Conservation (phyloP, 441 rosid species). For the Isatis lusitanica region DNA sequence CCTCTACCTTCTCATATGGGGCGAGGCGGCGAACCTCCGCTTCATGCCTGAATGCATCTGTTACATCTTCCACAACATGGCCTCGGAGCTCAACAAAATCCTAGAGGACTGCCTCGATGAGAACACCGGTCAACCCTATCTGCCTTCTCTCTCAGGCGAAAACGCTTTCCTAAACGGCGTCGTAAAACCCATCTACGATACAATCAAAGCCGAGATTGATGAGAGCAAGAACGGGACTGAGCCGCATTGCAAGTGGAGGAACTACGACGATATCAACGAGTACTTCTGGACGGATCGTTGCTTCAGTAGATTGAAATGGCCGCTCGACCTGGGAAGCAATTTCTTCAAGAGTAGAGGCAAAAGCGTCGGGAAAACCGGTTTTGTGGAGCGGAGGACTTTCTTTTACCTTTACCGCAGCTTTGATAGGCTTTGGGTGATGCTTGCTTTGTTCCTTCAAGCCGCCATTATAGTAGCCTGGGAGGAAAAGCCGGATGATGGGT, state of each 20-base stretch:
- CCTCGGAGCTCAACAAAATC: conserved; percentile 76
- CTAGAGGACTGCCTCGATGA: conserved; percentile 83
- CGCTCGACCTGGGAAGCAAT: conserved; percentile 68
- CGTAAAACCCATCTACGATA: conserved; percentile 82
- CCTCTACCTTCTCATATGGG: conserved; percentile 80
- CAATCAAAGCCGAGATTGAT: conserved; percentile 59
- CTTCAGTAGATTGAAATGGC: conserved; percentile 83
- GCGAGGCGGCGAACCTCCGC: conserved; percentile 79
- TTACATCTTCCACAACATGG: conserved; percentile 84
- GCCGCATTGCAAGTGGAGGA: conserved; percentile 82
- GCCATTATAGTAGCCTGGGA: conserved; percentile 85
- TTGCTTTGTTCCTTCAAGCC: conserved; percentile 72
- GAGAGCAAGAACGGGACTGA: conserved; percentile 71
- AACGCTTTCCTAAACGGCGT: conserved; percentile 66
- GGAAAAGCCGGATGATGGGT: conserved; percentile 43
- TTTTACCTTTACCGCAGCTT: conserved; percentile 78
- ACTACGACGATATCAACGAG: conserved; percentile 88
- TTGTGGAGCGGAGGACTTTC: conserved; percentile 89
- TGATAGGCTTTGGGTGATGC: conserved; percentile 88
- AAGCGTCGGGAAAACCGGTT: conserved; percentile 86
- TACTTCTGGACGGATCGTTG: conserved; percentile 86
- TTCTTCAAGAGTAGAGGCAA: conserved; percentile 56
- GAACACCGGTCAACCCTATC: conserved; percentile 78
- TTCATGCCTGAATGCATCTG: conserved; percentile 91
- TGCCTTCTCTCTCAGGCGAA: conserved; percentile 72